phyloP scores from a whole-genome alignment of 2,329 filamentous ascomycete species.

The Calonectria hawksworthii region DNA sequence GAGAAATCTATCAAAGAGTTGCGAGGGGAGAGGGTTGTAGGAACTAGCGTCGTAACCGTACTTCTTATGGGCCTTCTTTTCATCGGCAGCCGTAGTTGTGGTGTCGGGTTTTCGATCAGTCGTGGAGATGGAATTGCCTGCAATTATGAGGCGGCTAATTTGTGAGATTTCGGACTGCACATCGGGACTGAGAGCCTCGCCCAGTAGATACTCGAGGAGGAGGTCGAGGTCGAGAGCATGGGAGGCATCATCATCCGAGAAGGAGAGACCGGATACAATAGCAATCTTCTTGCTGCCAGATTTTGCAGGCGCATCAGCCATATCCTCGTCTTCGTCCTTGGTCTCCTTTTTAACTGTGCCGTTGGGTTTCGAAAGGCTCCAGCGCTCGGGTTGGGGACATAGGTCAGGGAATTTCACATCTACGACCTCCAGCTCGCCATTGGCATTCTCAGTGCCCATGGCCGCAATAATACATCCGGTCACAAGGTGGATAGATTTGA shows the following conservation, averaged over 20 bases:
- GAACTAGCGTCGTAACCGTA: constrained; percentile 93
- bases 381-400: constrained; percentile 83
- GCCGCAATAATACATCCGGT: constrained; percentile 96
- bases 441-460: constrained; percentile 91
- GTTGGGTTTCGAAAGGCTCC: constrained; percentile 74
- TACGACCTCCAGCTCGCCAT: constrained; percentile 93
- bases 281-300: constrained; percentile 76
- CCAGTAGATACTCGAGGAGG: constrained; percentile 88
- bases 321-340: constrained; percentile 67
- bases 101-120: constrained; percentile 52
- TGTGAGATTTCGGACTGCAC: constrained; percentile 72
- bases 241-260: constrained; percentile 80
- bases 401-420: constrained; percentile 92
- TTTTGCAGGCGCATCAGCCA: constrained; percentile 61
- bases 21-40: constrained; percentile 89
- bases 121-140: constrained; percentile 91
- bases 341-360: constrained; percentile 49
- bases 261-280: constrained; percentile 88
- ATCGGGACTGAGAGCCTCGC: constrained; percentile 77
- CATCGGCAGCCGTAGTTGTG: constrained; percentile 53
- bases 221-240: constrained; percentile 83
- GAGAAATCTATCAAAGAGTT: constrained; percentile 87
- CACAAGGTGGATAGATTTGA: constrained; percentile 81
- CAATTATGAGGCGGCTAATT: constrained; percentile 90
- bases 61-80: constrained; percentile 76